Evolutionary conservation across 2,329 filamentous ascomycete species (phyloP), one percentile per base, ranked within the genome.

Genomic region (Plectosphaerella sp.): DNA sequence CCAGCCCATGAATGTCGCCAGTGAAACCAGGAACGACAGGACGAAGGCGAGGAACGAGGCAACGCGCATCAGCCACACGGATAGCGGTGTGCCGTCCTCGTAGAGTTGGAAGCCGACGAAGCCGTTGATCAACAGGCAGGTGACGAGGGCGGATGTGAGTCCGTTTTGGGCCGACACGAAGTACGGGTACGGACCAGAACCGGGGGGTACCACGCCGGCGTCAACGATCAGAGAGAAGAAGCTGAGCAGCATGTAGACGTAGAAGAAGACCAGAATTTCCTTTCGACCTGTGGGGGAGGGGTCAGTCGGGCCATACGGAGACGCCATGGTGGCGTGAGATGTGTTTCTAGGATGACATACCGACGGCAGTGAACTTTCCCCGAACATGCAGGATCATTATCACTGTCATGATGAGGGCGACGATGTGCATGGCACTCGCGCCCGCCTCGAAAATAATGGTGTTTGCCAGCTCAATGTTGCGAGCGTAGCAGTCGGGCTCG

Each of bases 81-180:
- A 97, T 41, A 97, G 76, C 2, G 88, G 87, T 2, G 94, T 99
- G 48, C 94, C 94, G 64, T 99, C 94, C 71, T 99, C 94, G 69
- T 99, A 99, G 12, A 99, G 78, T 72, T 97, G 94, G 72, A 99
- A 99, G 35, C 94, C 94, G 50, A 99, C 93, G 65, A 99, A 99
- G 43, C 94, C 94, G 69, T 97, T 97, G 76, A 99, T 92, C 62
- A 97, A 76, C 52, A 99, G 77, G 67, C 88, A 95, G 24, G 91
- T 93, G 67, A 94, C 87, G 25, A 96, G 80, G 1, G 94, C 90
- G 36, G 91, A 96, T 20, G 86, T 77, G 50, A 99, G 77, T 14
- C 93, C 94, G 57, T 87, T 87, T 64, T 99, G 94, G 6, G 88
- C 83, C 11, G 91, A 89, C 58, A 90, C 88, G 65, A 99, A 97